Evolutionary conservation across 192 early-diverging fungal genomes (phyloP).

Genomic region (Coemansia sp.): DNA sequence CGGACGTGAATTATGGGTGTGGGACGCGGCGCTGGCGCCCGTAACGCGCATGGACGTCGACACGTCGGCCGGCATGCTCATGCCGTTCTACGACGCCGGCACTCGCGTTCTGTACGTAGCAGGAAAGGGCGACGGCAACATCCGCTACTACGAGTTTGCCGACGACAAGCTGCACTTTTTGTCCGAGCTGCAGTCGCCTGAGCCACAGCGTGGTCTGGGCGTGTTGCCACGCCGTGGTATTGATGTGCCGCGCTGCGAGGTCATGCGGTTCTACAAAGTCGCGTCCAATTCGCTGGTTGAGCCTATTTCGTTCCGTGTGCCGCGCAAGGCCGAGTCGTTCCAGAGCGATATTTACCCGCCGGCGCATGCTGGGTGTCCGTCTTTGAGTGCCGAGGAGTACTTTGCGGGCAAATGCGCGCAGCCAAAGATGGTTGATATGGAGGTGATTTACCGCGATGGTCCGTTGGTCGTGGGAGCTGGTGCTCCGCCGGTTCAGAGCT

Average conservation of each 20-base stretch:
- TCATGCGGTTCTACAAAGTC: conserved; percentile 93
- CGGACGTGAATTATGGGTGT: conserved; percentile 93
- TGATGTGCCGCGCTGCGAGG: conserved; percentile 84
- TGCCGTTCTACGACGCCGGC: conserved; percentile 94
- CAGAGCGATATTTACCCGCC: conserved; percentile 95
- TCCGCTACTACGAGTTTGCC: conserved; percentile 97
- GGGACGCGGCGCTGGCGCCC: conserved; percentile 69
- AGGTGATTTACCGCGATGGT: conserved; percentile 22
- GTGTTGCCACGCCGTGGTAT: conserved; percentile 93
- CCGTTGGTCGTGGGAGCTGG: conserved; percentile 30
- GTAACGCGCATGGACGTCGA: conserved; percentile 81
- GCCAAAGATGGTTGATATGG: conserved; percentile 60
- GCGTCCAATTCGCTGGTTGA: conserved; percentile 78
- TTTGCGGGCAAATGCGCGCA: conserved; percentile 82
- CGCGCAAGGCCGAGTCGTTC: conserved; percentile 94
- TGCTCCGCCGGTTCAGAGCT: not conserved
- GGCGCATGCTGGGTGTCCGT: conserved; percentile 72
- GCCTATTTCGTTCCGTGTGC: conserved; percentile 96
- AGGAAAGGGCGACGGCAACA: conserved; percentile 98
- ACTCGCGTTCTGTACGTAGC: conserved; percentile 91
- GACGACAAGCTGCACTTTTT: conserved; percentile 89
- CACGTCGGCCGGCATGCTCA: conserved; percentile 91
- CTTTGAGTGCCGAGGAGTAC: conserved; percentile 89
- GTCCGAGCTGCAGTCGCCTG: conserved; percentile 85
- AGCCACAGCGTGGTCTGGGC: conserved; percentile 91